phyloP scores from a whole-genome alignment of 148 eudicot genomes.

The Euryodendron excelsum region DNA sequence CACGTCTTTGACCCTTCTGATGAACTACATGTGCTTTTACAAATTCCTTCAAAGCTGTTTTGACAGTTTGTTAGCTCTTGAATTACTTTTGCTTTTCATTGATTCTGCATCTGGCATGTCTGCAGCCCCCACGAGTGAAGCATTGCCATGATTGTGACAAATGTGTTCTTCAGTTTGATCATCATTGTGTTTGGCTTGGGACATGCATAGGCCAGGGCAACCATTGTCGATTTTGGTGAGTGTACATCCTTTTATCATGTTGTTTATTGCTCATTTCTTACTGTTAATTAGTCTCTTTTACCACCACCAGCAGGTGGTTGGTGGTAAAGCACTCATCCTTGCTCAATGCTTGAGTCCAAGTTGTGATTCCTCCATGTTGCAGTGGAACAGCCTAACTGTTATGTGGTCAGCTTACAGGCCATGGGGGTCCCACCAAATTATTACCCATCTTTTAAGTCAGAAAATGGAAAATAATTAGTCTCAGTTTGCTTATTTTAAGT shows the following conservation, averaged over 20 bases:
- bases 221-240: constrained; percentile 93
- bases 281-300: background rate
- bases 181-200: constrained; percentile 98
- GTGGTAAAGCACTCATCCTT: background rate
- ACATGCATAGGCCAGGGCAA: constrained; percentile 94
- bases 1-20: background rate
- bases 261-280: background rate
- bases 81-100: constrained; percentile 4
- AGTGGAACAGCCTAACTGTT: background rate
- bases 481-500: background rate
- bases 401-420: background rate
- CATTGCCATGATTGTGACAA: constrained; percentile 96
- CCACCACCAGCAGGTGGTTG: background rate
- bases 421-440: background rate
- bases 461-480: background rate
- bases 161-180: constrained; percentile 96
- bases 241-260: constrained; percentile 6
- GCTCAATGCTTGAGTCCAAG: background rate
- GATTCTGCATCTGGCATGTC: constrained; percentile 16
- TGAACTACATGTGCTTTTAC: background rate
- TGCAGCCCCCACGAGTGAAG: constrained; percentile 95
- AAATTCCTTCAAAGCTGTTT: background rate
- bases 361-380: background rate
- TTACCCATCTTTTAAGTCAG: background rate
- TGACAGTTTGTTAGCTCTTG: background rate